phyloP scores from a whole-genome alignment of 1,284 basidiomycete species.

The Entoloma clypeatum region DNA sequence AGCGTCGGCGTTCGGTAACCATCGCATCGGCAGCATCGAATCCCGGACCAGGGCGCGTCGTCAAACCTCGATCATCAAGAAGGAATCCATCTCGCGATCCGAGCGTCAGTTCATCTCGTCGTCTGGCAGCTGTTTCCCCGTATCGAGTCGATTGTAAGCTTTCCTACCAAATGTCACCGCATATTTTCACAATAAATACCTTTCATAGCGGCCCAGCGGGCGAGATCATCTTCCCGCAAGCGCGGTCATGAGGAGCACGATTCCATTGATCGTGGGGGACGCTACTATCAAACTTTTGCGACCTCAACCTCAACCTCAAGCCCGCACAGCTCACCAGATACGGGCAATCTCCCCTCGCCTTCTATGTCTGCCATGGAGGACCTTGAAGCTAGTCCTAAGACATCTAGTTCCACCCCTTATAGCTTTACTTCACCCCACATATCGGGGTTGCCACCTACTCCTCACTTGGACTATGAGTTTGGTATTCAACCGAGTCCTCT shows the following conservation, averaged over 20 bases:
- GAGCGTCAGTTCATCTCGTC: conserved; percentile 45
- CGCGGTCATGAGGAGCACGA: conserved; percentile 66
- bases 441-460: conserved; percentile 44
- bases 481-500: conserved; percentile 43
- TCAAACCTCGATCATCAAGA: conserved; percentile 52
- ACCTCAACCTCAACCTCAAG: conserved; percentile 49
- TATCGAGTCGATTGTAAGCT: conserved; percentile 68
- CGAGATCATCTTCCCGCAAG: conserved; percentile 69
- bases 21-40: conserved; percentile 35
- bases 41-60: conserved; percentile 39
- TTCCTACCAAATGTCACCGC: conserved; percentile 6
- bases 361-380: conserved; percentile 44
- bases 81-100: conserved; percentile 59
- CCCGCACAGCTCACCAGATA: conserved; percentile 70
- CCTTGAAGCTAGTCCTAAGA: conserved; percentile 43
- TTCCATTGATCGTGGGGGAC: conserved; percentile 34
- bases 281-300: conserved; percentile 50
- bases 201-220: conserved; percentile 51
- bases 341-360: conserved; percentile 67
- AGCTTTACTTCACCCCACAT: conserved; percentile 47
- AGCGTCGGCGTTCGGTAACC: conserved; percentile 52
- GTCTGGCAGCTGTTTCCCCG: conserved; percentile 57
- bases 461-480: conserved; percentile 56
- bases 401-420: conserved; percentile 33
- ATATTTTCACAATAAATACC: conserved; percentile 20